These are phyloP conservation scores for Knoxdaviesia proteae DNA, from an alignment of 2,329 filamentous ascomycete genomes.

Conservation along the genomic window DNA sequence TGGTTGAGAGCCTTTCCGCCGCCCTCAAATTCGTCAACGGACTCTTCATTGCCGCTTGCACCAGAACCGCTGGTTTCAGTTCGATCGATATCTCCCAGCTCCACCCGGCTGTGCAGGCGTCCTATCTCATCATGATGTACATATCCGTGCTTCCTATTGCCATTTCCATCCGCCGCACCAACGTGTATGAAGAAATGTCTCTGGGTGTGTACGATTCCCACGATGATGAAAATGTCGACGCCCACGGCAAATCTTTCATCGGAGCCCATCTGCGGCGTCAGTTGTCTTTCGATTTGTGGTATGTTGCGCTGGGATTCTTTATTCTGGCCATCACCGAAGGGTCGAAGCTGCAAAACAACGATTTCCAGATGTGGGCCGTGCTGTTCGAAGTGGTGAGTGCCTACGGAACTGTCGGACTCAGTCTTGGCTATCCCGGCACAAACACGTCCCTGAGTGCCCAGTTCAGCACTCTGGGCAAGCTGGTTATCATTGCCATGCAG, in stretches of 20 bases:
- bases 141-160: conserved; percentile 94
- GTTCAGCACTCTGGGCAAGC: conserved; percentile 54
- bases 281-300: conserved; percentile 95
- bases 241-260: conserved; percentile 58
- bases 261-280: conserved; percentile 81
- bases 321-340: conserved; percentile 83
- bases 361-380: conserved; percentile 47
- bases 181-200: conserved; percentile 86
- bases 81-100: conserved; percentile 58
- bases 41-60: conserved; percentile 76
- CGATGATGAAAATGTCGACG: conserved; percentile 23
- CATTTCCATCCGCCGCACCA: conserved; percentile 81
- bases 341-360: conserved; percentile 34
- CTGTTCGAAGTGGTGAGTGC: conserved; percentile 79
- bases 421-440: conserved; percentile 55
- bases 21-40: conserved; percentile 48
- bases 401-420: conserved; percentile 86
- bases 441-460: conserved; percentile 69
- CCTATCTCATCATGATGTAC: conserved; percentile 98
- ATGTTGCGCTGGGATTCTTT: conserved; percentile 83
- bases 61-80: conserved; percentile 75
- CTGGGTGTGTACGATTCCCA: conserved; percentile 48
- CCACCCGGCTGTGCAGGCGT: conserved; percentile 80
- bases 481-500: conserved; percentile 49
- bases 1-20: no score